Conservation (phyloP, 2,329 filamentous ascomycete species). For the Penicillium sp. region DNA sequence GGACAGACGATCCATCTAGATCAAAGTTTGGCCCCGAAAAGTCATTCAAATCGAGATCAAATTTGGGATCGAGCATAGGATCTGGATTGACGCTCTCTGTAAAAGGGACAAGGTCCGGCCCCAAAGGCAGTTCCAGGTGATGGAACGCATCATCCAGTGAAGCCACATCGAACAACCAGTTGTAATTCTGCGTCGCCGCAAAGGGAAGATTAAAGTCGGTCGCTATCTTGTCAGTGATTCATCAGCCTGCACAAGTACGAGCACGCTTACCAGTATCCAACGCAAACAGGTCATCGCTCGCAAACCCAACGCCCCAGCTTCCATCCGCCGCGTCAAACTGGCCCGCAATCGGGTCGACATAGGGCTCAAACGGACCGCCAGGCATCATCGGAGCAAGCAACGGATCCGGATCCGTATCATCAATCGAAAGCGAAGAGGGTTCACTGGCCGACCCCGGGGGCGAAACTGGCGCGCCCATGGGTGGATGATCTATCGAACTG, state of each 20-base stretch:
- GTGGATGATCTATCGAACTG: constrained; percentile 17
- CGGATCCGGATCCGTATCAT: constrained; percentile 32
- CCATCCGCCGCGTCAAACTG: constrained; percentile 43
- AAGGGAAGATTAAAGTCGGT: constrained; percentile 70
- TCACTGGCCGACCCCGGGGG: constrained; percentile 33
- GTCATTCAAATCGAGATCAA: constrained; percentile 4
- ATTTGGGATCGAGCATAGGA: constrained; percentile 9
- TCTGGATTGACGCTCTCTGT: constrained; percentile 21
- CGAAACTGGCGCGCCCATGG: constrained; percentile 31
- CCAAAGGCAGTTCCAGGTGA: constrained; percentile 32
- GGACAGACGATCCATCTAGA: constrained; percentile 28
- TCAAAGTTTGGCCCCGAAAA: background rate
- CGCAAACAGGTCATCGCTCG: constrained; percentile 59
- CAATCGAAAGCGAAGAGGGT: constrained; percentile 29
- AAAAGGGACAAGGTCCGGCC: constrained; percentile 31
- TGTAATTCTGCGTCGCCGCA: constrained; percentile 66
- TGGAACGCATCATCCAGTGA: constrained; percentile 44
- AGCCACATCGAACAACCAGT: constrained; percentile 62
- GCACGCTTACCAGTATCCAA: constrained; percentile 57
- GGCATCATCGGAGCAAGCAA: constrained; percentile 39
- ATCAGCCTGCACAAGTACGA: background rate
- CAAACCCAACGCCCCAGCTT: constrained; percentile 31
- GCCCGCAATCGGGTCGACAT: constrained; percentile 38
- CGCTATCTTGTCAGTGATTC: constrained; percentile 37
- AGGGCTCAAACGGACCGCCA: constrained; percentile 37